Evolutionary conservation across 306 rosid species (phyloP), one percentile per base, ranked within the genome.

Genomic region (Trifolium subterraneum): DNA sequence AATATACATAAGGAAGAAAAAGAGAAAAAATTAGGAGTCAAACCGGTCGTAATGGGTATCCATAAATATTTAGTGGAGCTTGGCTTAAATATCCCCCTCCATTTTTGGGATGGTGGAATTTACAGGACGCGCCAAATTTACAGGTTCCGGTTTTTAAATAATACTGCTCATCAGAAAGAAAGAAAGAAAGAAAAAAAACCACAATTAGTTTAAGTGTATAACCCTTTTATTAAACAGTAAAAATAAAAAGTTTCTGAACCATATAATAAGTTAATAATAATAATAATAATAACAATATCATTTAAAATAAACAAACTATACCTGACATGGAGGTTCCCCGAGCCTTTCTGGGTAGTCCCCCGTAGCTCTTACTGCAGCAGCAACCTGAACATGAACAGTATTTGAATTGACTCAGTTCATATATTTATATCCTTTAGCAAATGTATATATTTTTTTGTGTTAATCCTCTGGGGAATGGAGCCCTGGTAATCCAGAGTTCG

Each of bases 101-200:
- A 63, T 90, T 83, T 84, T 85, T 90, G 2, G 96, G 98, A 81
- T 92, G 96, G 89, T 90, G 93, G 64, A 87, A 92, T 88, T 90
- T 90, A 88, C 98, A 90, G 73, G 96, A 90, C 58, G 96, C 96
- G 25, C 94, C 98, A 72, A 88, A 92, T 90, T 90, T 92, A 87
- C 98, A 92, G 59, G 90, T 82, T 81, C 92, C 90, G 77, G 96
- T 92, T 69, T 92, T 92, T 73, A 92, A 84, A 87, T 92, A 92
- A 86, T 92, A 88, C 96, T 92, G 88, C 68, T 39, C 77, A 81
- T 36, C 68, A 55, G 36, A 74, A 81, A 33, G 63, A 48, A 64
- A 55, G 36, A 74, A 81, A 33, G 63, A 48, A 64, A 45, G 79
- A 27, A 67, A 55, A 71, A 45, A 6, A 71, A 45, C 8, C 67